These are phyloP conservation scores for Friedmanniomyces simplex DNA, from an alignment of 495 filamentous ascomycete genomes.

Conservation along the genomic window DNA sequence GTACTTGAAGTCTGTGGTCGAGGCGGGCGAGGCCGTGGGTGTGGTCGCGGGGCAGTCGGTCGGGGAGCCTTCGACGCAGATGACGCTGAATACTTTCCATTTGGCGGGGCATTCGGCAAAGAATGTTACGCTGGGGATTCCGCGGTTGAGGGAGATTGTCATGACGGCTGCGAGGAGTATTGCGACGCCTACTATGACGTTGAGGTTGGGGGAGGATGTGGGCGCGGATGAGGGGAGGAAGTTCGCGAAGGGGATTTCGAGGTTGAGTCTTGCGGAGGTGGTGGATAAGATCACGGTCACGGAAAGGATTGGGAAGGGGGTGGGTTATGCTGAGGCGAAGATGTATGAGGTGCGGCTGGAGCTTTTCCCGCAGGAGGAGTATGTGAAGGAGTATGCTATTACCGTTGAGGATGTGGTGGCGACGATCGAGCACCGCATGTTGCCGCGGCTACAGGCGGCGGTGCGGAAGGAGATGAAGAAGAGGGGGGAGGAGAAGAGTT, in stretches of 20 bases:
- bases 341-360: constrained; percentile 71
- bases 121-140: constrained; percentile 98
- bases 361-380: constrained; percentile 78
- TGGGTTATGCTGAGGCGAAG: constrained; percentile 59
- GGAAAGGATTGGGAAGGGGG: constrained; percentile 61
- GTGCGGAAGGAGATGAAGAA: constrained; percentile 70
- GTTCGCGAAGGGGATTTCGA: constrained; percentile 88
- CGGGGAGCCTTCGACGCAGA: constrained; percentile 95
- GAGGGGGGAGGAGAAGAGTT: constrained; percentile 53
- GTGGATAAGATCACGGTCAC: constrained; percentile 70
- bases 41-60: constrained; percentile 95
- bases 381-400: constrained; percentile 76
- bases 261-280: constrained; percentile 76
- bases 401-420: constrained; percentile 59
- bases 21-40: constrained; percentile 95
- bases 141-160: constrained; percentile 90
- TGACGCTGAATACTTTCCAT: constrained; percentile 99
- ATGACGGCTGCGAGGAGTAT: constrained; percentile 91
- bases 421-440: constrained; percentile 70
- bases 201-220: constrained; percentile 65
- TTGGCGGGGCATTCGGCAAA: constrained; percentile 96
- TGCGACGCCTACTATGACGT: constrained; percentile 84
- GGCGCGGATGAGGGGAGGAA: constrained; percentile 56
- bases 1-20: constrained; percentile 85
- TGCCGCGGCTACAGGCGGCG: constrained; percentile 55